Evolutionary conservation across 441 rosid genomes (phyloP), one percentile per base, ranked within the genome.

Genomic region (Flueggea neowawraea): DNA sequence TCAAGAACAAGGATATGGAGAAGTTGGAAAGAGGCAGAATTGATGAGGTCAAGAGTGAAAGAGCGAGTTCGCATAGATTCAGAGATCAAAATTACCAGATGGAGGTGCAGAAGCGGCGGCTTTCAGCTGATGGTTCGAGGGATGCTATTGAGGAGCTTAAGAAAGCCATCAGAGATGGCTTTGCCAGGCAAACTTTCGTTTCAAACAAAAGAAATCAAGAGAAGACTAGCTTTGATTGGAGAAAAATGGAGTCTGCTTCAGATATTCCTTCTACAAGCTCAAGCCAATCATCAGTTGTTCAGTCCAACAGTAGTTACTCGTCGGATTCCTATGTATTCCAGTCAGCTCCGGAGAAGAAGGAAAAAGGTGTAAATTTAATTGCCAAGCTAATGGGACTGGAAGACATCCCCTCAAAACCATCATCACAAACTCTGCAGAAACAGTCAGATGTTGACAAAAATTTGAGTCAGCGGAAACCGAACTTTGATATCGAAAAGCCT

Each of bases 371-470:
- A 2, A 84, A 73, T 64, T 75, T 94, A 82, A 80, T 94, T 14
- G 97, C 99, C 65, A 91, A 80, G 85, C 86, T 94, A 55, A 94
- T 94, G 99, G 99, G 99, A 56, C 70, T 91, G 54, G 97, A 90
- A 68, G 90, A 74, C 51, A 64, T 82, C 16, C 83, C 88, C 16
- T 61, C 70, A 17, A 80, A 69, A 65, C 61, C 74, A 60, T 52
- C 54, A 57, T 68, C 60, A 66, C 45, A 47, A 60, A n/a, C 56
- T 69, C 53, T 67, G 14, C 66, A 45, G 39, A 70, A 60, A 52
- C 78, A 66, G 65, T 8, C 66, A 28, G 71, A 70, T 58, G 31
- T 36, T 41, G 69, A 76, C 66, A 68, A 57, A 39, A 66, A 54
- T 54, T 61, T 61, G 55, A 72, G 65, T 56, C 74, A 28, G 28